Percentiles rank a stretch among this genome's conserved stretches.
phyloP scores from a whole-genome alignment of 1,284 basidiomycete genomes.

The Pyrrhoderma noxium region DNA sequence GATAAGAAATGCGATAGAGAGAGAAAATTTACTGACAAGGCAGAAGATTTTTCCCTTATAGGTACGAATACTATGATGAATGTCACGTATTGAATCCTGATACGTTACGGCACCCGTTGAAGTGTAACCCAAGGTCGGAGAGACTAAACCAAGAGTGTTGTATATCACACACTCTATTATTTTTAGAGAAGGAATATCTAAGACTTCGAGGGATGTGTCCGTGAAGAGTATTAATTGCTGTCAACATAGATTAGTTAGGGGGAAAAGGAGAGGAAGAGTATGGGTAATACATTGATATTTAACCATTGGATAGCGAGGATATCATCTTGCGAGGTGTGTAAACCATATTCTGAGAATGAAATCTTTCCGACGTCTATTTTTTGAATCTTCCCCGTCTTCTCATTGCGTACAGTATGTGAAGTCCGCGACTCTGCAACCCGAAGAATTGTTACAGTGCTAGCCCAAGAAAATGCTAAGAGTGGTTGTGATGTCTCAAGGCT shows the following conservation, averaged over 20 bases:
- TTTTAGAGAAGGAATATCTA: slow-evolving; percentile 52
- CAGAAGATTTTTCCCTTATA: slow-evolving; percentile 92
- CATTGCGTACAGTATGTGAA: slow-evolving; percentile 42
- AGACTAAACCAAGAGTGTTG: slow-evolving; percentile 47
- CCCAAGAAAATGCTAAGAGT: slow-evolving; percentile 81
- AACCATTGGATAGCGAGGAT: slow-evolving; percentile 69
- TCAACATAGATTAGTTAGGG: slow-evolving; percentile 7
- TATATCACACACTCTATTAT: slow-evolving; percentile 54
- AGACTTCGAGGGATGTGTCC: slow-evolving; percentile 53
- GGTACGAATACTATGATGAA: slow-evolving; percentile 68
- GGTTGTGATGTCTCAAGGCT: slow-evolving; percentile 39
- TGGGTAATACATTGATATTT: slow-evolving; percentile 58
- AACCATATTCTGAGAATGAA: slow-evolving; percentile 46
- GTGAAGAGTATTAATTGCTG: slow-evolving; percentile 65
- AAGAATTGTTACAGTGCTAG: slow-evolving; percentile 54
- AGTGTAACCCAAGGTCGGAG: slow-evolving; percentile 44
- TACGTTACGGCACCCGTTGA: slow-evolving; percentile 41
- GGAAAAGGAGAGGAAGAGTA: slow-evolving; percentile 8
- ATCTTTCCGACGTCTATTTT: slow-evolving; percentile 59
- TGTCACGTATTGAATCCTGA: slow-evolving; percentile 42
- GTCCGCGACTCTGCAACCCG: slow-evolving; percentile 56
- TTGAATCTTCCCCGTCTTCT: slow-evolving; percentile 52
- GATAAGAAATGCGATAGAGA: not conserved
- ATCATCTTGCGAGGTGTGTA: slow-evolving; percentile 49
- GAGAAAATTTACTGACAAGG: slow-evolving; percentile 50